Conservation (phyloP, 257 asterid species). For the Solanum sitiens region DNA sequence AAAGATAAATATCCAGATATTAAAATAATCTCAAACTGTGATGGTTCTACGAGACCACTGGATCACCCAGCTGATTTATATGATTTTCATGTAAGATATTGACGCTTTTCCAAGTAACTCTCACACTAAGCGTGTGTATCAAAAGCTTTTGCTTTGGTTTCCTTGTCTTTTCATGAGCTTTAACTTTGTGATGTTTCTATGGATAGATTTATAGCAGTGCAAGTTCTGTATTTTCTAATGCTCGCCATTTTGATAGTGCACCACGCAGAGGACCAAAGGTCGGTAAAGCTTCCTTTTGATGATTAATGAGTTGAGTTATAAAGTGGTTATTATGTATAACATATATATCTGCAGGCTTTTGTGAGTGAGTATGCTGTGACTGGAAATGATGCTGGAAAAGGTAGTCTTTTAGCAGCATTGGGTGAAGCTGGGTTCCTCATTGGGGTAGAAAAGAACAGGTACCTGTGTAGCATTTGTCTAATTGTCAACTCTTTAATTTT, state of each 20-base stretch:
- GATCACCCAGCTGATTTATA: conserved; percentile 89
- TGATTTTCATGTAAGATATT: conserved; percentile 71
- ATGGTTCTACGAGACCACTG: conserved; percentile 55
- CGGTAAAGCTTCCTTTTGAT: conserved; percentile 1
- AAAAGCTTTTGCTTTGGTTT: not conserved
- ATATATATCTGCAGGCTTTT: conserved; percentile 55
- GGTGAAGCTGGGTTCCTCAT: conserved; percentile 93
- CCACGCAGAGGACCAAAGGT: conserved; percentile 90
- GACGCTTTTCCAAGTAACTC: not conserved
- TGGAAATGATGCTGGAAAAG: conserved; percentile 70
- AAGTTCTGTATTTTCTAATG: conserved; percentile 33
- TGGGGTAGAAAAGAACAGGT: conserved; percentile 89
- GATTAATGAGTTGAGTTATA: not conserved
- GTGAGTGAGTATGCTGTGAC: conserved; percentile 97
- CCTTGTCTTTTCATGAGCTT: not conserved
- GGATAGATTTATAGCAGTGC: conserved; percentile 65
- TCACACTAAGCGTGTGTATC: not conserved
- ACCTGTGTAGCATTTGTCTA: not conserved
- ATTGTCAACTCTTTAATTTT: not conserved
- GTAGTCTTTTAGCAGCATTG: conserved; percentile 83
- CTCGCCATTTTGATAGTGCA: conserved; percentile 42
- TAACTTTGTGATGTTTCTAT: conserved; percentile 3
- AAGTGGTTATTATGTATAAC: not conserved
- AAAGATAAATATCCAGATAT: conserved; percentile 60
- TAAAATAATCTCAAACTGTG: conserved; percentile 82